Evolutionary conservation across 2,329 filamentous ascomycete species (phyloP), one percentile per base, ranked within the genome.

Genomic region (Colletotrichum echinochloae): DNA sequence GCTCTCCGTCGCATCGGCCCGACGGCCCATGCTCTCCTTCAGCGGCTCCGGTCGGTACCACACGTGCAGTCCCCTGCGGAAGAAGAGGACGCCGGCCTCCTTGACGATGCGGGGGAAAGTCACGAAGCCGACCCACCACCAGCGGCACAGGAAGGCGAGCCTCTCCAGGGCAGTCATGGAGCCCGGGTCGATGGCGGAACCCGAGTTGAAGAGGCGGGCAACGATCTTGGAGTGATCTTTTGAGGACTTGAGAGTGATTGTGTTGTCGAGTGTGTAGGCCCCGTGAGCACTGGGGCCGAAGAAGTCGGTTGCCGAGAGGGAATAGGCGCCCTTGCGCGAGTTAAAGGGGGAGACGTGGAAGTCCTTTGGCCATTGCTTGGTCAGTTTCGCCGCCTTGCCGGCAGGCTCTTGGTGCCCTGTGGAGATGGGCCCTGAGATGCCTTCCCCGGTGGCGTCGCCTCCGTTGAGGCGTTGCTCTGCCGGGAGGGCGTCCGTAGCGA

Each of bases 291-390:
- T 72, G 2, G 80, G 78, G 5, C 74, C 77, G 14, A 89, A 78
- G 3, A 85, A 83, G 73, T 91, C 86, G 68, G 78, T 79, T 1
- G 86, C 83, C 14, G 80, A 74, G 18, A 90, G 75, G 1, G 84
- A 87, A 75, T 89, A 91, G 0, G 80, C 80, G 3, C 88, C 88
- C 62, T 86, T 85, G 37, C 86, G 83, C 7, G 86, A 88, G 77
- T 92, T 94, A 83, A 94, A 94, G 0, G 91, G 90, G 1, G 91
- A 94, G 23, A 94, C 90, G 76, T 94, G 92, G 73, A 94, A 93
- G 73, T 93, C 91, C 74, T 95, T 94, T 7, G 81, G 78, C 88
- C 89, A 92, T 0, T 81, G 80, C 26, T 86, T 82, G 20, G 80
- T 84, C 75, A 90, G 86, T 23, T 73, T 71, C n/a, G n/a, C 30